Conservation (phyloP, 148 eudicot species). For the Diospyros lotus region DNA sequence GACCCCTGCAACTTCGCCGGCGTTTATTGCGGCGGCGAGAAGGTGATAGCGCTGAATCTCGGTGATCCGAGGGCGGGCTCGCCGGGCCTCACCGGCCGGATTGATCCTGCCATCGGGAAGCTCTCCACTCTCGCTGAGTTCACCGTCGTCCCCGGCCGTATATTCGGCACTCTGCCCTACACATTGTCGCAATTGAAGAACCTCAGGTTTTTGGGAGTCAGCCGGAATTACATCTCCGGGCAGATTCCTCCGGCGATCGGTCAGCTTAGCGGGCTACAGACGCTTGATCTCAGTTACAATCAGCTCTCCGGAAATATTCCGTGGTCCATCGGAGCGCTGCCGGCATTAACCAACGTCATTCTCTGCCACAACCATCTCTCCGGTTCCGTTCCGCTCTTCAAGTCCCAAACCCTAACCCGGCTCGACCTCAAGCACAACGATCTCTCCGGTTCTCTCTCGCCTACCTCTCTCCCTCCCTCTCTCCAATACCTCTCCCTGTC, state of each 20-base stretch:
- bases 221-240: conserved; percentile 65
- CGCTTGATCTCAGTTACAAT: conserved; percentile 76
- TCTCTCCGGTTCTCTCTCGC: conserved; percentile 51
- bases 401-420: conserved; percentile 46
- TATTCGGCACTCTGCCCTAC: conserved; percentile 50
- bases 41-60: conserved; percentile 65
- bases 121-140: conserved; percentile 60
- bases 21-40: conserved; percentile 56
- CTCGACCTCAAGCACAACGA: conserved; percentile 72
- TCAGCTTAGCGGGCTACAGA: conserved; percentile 35
- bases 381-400: conserved; percentile 54
- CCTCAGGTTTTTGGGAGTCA: conserved; percentile 59
- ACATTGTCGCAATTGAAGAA: conserved; percentile 41
- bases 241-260: conserved; percentile 52
- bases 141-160: conserved; percentile 72
- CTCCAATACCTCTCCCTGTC: conserved; percentile 63
- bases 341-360: conserved; percentile 51
- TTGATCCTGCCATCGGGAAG: conserved; percentile 68
- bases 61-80: conserved; percentile 80
- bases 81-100: conserved; percentile 64
- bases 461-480: conserved; percentile 43
- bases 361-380: conserved; percentile 54
- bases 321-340: conserved; percentile 35
- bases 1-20: conserved; percentile 87
- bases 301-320: conserved; percentile 74